phyloP scores from a whole-genome alignment of 768 basidiomycete species.

The Lanmaoa pseudosensibilis region DNA sequence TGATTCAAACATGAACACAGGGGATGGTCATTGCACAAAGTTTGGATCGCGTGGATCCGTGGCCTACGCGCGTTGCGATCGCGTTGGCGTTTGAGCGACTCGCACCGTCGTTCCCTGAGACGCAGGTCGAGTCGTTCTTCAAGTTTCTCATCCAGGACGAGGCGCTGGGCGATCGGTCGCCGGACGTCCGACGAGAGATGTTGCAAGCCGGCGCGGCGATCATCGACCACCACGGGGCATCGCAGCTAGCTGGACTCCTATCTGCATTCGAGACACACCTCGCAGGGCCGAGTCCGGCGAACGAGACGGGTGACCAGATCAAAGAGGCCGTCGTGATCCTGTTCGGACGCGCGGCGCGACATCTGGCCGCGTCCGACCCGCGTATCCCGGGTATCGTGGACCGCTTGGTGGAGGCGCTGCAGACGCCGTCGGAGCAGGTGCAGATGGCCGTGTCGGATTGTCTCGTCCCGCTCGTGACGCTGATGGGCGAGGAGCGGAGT shows the following conservation, averaged over 20 bases:
- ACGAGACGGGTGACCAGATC: slow-evolving; percentile 80
- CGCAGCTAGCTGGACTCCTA: slow-evolving; percentile 71
- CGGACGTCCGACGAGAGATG: slow-evolving; percentile 85
- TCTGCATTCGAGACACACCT: slow-evolving; percentile 80
- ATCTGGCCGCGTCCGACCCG: slow-evolving; percentile 73
- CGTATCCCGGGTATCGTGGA: slow-evolving; percentile 83
- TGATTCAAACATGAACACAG: slow-evolving; percentile 37
- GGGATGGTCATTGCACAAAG: slow-evolving; percentile 92
- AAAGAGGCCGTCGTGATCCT: slow-evolving; percentile 95
- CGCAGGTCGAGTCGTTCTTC: slow-evolving; percentile 72
- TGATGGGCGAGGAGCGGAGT: slow-evolving; percentile 49
- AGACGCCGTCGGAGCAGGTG: slow-evolving; percentile 94
- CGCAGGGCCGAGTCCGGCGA: slow-evolving; percentile 48
- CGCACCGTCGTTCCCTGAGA: slow-evolving; percentile 61
- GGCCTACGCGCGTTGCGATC: slow-evolving; percentile 76
- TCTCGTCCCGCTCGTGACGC: slow-evolving; percentile 78
- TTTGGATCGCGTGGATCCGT: slow-evolving; percentile 87
- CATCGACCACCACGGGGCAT: slow-evolving; percentile 80
- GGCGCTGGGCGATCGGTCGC: slow-evolving; percentile 81
- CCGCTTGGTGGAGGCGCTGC: slow-evolving; percentile 82
- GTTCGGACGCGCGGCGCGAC: slow-evolving; percentile 88
- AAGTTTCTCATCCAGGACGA: slow-evolving; percentile 81
- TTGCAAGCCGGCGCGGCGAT: slow-evolving; percentile 79
- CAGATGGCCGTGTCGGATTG: slow-evolving; percentile 97
- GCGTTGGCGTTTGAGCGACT: slow-evolving; percentile 66